Conservation (phyloP, 2,329 filamentous ascomycete genomes). For the Fusarium albidum region DNA sequence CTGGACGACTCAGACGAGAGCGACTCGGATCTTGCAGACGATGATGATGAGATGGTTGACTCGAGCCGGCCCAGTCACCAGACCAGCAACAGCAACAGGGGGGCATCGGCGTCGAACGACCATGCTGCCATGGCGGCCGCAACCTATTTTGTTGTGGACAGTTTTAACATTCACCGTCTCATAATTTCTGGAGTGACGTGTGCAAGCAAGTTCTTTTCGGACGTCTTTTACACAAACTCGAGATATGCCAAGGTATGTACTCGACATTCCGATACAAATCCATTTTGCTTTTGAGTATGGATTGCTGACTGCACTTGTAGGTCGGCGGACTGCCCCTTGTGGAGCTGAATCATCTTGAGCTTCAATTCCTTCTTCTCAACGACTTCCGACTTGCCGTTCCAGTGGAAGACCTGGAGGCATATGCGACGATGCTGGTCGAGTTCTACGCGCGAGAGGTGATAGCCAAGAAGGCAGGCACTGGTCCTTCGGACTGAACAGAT, state of each 20-base stretch:
- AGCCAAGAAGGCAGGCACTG: constrained; percentile 33
- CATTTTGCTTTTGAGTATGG: neutral
- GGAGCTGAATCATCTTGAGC: constrained; percentile 94
- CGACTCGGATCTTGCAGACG: constrained; percentile 61
- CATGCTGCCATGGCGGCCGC: constrained; percentile 44
- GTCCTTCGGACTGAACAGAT: constrained; percentile 29
- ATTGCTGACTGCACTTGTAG: constrained; percentile 56
- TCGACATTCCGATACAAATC: neutral
- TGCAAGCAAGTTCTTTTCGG: constrained; percentile 98
- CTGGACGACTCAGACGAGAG: constrained; percentile 51
- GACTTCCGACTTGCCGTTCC: constrained; percentile 94
- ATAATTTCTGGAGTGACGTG: constrained; percentile 98
- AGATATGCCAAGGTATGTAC: constrained; percentile 92
- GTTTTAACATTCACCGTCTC: constrained; percentile 96
- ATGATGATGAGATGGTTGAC: constrained; percentile 49
- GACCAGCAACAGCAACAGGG: constrained; percentile 33
- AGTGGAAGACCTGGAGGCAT: constrained; percentile 94
- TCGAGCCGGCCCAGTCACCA: constrained; percentile 36
- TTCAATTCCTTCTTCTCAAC: constrained; percentile 95
- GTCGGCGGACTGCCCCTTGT: constrained; percentile 91
- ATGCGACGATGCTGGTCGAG: constrained; percentile 97
- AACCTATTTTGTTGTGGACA: constrained; percentile 90
- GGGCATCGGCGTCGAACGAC: constrained; percentile 36
- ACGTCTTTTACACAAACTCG: constrained; percentile 99
- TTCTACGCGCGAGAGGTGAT: constrained; percentile 95